These are phyloP conservation scores for Panaeolus cyanescens DNA, from an alignment of 768 basidiomycete genomes.

Conservation along the genomic window DNA sequence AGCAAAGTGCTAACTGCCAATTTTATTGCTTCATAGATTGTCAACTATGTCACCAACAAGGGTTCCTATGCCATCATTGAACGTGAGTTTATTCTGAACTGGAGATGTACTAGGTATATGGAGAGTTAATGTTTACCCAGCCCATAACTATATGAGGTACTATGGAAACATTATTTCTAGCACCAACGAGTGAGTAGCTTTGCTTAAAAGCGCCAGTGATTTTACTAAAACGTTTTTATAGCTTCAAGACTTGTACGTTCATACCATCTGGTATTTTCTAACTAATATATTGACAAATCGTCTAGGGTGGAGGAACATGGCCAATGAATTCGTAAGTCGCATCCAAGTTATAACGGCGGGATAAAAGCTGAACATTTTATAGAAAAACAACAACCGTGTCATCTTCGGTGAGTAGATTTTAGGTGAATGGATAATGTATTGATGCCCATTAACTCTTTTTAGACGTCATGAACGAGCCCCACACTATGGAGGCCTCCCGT, in stretches of 20 bases:
- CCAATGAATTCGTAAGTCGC: slow-evolving; percentile 52
- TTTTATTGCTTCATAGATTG: slow-evolving; percentile 34
- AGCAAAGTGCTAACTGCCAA: not conserved
- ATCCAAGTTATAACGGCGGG: not conserved
- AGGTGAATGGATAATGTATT: not conserved
- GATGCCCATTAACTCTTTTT: not conserved
- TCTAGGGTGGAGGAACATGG: slow-evolving; percentile 59
- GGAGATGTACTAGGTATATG: not conserved
- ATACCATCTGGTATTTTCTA: not conserved
- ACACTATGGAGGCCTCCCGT: slow-evolving; percentile 51
- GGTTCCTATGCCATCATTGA: slow-evolving; percentile 59
- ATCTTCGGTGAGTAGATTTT: slow-evolving; percentile 48
- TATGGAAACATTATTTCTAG: slow-evolving; percentile 52
- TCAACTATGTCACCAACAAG: slow-evolving; percentile 62
- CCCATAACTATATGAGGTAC: slow-evolving; percentile 66
- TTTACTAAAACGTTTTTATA: slow-evolving; percentile 14
- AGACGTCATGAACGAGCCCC: slow-evolving; percentile 68
- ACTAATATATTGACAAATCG: not conserved
- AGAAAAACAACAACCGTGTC: slow-evolving; percentile 51
- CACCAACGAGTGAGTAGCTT: slow-evolving; percentile 41
- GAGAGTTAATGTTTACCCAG: slow-evolving; percentile 20
- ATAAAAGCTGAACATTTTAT: not conserved
- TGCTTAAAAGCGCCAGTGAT: not conserved
- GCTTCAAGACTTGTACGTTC: slow-evolving; percentile 50
- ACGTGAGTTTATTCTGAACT: slow-evolving; percentile 33